Conservation (phyloP, 805 yeast genomes). For the Hanseniaspora guilliermondii region DNA sequence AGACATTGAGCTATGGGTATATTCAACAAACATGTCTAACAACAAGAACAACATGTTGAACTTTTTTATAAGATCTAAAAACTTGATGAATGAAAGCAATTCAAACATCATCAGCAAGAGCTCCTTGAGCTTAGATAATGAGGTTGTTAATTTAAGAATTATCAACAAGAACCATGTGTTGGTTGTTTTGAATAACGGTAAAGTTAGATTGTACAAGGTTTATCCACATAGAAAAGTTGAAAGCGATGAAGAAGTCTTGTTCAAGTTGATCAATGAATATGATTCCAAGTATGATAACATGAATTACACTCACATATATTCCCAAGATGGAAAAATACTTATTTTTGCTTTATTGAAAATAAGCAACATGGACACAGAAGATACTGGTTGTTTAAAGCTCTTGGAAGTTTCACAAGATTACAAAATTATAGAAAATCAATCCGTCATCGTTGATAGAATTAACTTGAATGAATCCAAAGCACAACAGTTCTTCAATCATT, state of each 20-base stretch:
- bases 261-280: slow-evolving; percentile 19
- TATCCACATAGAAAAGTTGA: slow-evolving; percentile 15
- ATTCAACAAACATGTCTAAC: slow-evolving; percentile 17
- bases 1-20: slow-evolving; percentile 21
- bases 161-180: slow-evolving; percentile 18
- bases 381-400: slow-evolving; percentile 21
- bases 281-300: slow-evolving; percentile 21
- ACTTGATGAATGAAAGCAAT: slow-evolving; percentile 14
- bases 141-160: slow-evolving; percentile 18
- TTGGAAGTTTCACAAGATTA: slow-evolving; percentile 14
- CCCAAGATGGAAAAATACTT: slow-evolving; percentile 14
- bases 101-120: slow-evolving; percentile 17
- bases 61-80: slow-evolving; percentile 14
- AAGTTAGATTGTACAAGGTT: slow-evolving; percentile 21
- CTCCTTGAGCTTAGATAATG: slow-evolving; percentile 16
- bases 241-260: slow-evolving; percentile 15
- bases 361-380: slow-evolving; percentile 16
- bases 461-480: slow-evolving; percentile 14
- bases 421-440: slow-evolving; percentile 20
- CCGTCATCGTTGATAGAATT: slow-evolving; percentile 21
- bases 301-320: slow-evolving; percentile 19
- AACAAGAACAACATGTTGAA: slow-evolving; percentile 20
- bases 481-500: slow-evolving; percentile 20
- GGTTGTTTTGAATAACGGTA: slow-evolving; percentile 23
- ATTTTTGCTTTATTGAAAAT: slow-evolving; percentile 20